Percentiles rank a stretch among this genome's conserved stretches.
Evolutionary conservation across 805 yeast species (phyloP).

Genomic region (Ogataea haglerorum): DNA sequence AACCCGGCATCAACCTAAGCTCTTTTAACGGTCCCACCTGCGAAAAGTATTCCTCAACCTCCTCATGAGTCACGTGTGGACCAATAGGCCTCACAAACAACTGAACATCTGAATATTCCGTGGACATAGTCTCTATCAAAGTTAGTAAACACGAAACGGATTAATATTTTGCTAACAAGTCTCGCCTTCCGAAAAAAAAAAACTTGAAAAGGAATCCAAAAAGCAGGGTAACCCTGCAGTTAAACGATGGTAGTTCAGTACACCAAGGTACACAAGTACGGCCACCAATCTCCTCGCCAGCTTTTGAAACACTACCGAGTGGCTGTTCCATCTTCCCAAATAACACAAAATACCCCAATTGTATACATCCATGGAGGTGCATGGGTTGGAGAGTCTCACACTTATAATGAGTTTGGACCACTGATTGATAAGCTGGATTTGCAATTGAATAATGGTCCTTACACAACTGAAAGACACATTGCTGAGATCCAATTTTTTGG

Average conservation of each 20-base stretch:
- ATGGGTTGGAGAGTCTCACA: slow-evolving; percentile 71
- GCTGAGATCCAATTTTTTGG: slow-evolving; percentile 32
- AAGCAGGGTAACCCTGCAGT: not conserved
- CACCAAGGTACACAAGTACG: slow-evolving; percentile 9
- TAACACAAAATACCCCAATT: slow-evolving; percentile 9
- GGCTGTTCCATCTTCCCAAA: slow-evolving; percentile 2
- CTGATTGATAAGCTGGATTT: slow-evolving; percentile 27
- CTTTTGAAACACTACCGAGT: slow-evolving; percentile 17
- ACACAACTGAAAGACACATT: not conserved
- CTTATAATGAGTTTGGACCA: slow-evolving; percentile 50
- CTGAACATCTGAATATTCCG: slow-evolving; percentile 36
- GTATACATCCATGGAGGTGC: slow-evolving; percentile 86
- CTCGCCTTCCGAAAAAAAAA: slow-evolving; percentile 5
- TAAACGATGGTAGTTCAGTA: slow-evolving; percentile 7
- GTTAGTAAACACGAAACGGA: slow-evolving; percentile 2
- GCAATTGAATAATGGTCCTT: slow-evolving; percentile 10
- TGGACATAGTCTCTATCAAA: slow-evolving; percentile 8
- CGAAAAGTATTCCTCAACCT: slow-evolving; percentile 65
- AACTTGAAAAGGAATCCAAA: not conserved
- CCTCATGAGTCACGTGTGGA: slow-evolving; percentile 40
- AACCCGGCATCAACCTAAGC: slow-evolving; percentile 73
- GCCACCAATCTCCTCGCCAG: slow-evolving; percentile 16
- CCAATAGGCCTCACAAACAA: slow-evolving; percentile 38
- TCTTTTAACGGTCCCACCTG: slow-evolving; percentile 66
- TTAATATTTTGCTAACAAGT: slow-evolving; percentile 1